Evolutionary conservation across 2,329 filamentous ascomycete species (phyloP).

Genomic region (Neofusicoccum umdonicola): DNA sequence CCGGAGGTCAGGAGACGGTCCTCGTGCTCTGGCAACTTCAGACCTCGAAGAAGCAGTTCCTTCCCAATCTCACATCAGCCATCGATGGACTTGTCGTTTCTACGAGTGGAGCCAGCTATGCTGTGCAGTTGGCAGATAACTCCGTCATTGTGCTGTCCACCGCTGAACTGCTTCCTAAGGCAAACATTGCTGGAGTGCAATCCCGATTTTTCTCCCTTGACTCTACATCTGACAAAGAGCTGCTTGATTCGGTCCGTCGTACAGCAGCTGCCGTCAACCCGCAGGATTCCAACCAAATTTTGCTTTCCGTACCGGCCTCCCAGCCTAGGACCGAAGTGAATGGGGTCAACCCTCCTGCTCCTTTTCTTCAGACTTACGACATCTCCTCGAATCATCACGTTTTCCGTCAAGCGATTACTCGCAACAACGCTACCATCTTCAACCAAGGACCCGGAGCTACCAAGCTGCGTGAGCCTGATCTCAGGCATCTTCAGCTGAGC

Average conservation of each 20-base stretch:
- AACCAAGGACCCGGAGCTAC: constrained; percentile 56
- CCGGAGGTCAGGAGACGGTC: constrained; percentile 85
- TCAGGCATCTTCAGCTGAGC: constrained; percentile 73
- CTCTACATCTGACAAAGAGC: neutral
- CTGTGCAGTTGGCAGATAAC: constrained; percentile 84
- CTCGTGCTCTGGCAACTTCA: constrained; percentile 92
- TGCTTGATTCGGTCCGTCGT: constrained; percentile 25
- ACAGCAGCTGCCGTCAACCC: constrained; percentile 44
- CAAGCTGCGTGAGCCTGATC: constrained; percentile 72
- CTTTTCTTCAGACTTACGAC: constrained; percentile 82
- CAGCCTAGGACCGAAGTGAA: constrained; percentile 38
- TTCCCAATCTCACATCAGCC: constrained; percentile 85
- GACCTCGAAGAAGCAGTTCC: constrained; percentile 74
- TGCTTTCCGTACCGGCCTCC: constrained; percentile 53
- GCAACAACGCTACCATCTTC: constrained; percentile 81
- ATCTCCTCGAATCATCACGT: constrained; percentile 74
- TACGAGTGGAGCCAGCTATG: constrained; percentile 74
- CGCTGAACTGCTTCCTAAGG: constrained; percentile 78
- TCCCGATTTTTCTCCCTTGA: constrained; percentile 24
- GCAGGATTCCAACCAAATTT: constrained; percentile 38
- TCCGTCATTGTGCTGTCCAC: constrained; percentile 88
- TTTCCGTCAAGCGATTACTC: constrained; percentile 81
- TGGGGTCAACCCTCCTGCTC: constrained; percentile 43
- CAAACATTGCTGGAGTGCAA: constrained; percentile 83
- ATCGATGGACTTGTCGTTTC: constrained; percentile 86